A percentile compares a stretch with the other conserved stretches of the same genome.
These are phyloP conservation scores for Phytophthora pluvialis DNA, from an alignment of 352 stramenopile species.

Conservation along the genomic window DNA sequence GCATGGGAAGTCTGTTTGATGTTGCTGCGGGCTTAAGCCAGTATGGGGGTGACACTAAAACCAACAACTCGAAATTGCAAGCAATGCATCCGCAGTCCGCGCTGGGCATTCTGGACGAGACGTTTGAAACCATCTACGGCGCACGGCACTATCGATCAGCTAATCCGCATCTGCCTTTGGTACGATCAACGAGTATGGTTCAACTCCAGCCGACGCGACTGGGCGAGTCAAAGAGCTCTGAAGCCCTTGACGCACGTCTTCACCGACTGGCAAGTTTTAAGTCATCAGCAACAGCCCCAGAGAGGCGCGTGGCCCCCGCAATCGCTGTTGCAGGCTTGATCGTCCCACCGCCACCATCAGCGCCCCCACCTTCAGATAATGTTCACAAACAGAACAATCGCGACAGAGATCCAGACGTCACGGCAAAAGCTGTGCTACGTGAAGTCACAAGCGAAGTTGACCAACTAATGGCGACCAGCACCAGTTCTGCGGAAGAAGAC, in stretches of 20 bases:
- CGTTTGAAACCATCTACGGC: constrained; percentile 57
- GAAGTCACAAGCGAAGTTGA: constrained; percentile 56
- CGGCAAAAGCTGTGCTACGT: constrained; percentile 43
- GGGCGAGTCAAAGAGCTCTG: constrained; percentile 25
- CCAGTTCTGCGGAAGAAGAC: constrained; percentile 15
- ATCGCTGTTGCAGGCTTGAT: constrained; percentile 35
- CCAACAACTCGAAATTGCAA: constrained; percentile 5
- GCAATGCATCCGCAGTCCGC: constrained; percentile 25
- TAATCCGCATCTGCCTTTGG: constrained; percentile 9
- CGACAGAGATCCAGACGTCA: constrained; percentile 40
- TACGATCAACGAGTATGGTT: constrained; percentile 24
- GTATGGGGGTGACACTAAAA: constrained; percentile 24
- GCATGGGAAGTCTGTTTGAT: constrained; percentile 69
- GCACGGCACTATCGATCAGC: constrained; percentile 17
- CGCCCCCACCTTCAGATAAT: constrained; percentile 19
- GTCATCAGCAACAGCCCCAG: constrained; percentile 2
- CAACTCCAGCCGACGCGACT: constrained; percentile 25
- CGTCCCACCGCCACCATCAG: constrained; percentile 24
- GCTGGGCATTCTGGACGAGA: constrained; percentile 59
- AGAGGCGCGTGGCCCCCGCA: constrained; percentile 17
- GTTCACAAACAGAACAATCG: constrained; percentile 8
- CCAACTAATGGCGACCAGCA: constrained; percentile 31
- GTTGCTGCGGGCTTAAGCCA: constrained; percentile 59
- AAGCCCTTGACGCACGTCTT: constrained; percentile 26
- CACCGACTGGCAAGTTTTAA: constrained; percentile 25